These are phyloP conservation scores for Zalerion maritima DNA, from an alignment of 495 filamentous ascomycete genomes.

Conservation along the genomic window DNA sequence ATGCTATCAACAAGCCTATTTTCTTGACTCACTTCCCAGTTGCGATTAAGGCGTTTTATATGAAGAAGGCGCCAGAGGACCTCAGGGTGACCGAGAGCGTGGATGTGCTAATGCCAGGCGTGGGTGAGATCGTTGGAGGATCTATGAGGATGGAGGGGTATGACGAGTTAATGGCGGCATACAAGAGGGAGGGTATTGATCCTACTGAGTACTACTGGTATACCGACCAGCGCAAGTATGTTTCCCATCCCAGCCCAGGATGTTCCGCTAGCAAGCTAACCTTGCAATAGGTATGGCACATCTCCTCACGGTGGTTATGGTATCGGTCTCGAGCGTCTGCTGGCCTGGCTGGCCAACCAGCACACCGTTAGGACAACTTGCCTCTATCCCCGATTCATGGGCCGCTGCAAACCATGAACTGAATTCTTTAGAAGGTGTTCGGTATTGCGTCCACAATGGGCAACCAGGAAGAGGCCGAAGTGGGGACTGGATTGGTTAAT, in stretches of 20 bases:
- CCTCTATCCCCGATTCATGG: constrained; percentile 88
- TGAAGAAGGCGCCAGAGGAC: constrained; percentile 80
- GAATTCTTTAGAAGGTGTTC: too few relatives aligned
- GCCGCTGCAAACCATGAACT: constrained; percentile 80
- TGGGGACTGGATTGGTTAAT: too few relatives aligned
- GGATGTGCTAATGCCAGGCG: constrained; percentile 80
- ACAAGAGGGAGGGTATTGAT: constrained; percentile 73
- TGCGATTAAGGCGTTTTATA: constrained; percentile 99
- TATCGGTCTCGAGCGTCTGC: constrained; percentile 85
- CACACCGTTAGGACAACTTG: constrained; percentile 82
- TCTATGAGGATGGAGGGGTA: constrained; percentile 92
- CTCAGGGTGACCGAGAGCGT: constrained; percentile 89
- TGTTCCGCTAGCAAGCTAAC: constrained; percentile 12
- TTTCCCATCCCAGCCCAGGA: constrained; percentile 12
- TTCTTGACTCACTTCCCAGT: constrained; percentile 95
- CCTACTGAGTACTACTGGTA: constrained; percentile 95
- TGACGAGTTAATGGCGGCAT: constrained; percentile 82
- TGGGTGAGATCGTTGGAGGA: constrained; percentile 94
- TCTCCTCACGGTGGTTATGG: constrained; percentile 94
- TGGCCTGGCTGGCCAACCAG: constrained; percentile 89
- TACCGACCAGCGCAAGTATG: constrained; percentile 93
- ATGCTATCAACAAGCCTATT: constrained; percentile 86
- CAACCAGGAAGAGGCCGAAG: too few relatives aligned
- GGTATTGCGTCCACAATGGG: too few relatives aligned
- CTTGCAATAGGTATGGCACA: constrained; percentile 60